These are phyloP conservation scores for Brasilioporus rufonigricans DNA, from an alignment of 768 basidiomycete genomes.

Conservation along the genomic window DNA sequence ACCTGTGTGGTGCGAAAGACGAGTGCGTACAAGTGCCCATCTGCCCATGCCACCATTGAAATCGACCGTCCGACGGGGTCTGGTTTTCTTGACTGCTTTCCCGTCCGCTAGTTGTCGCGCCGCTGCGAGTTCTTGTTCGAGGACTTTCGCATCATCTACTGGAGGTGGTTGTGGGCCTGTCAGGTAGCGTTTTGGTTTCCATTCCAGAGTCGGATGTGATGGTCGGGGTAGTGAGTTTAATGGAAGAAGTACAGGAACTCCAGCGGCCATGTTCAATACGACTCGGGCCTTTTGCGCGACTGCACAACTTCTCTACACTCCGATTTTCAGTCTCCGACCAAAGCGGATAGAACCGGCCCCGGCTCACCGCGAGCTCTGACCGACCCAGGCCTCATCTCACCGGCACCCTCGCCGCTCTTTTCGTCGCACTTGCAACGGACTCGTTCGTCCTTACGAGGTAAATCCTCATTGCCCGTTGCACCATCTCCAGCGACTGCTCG, in stretches of 20 bases:
- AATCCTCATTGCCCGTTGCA: too few species aligned
- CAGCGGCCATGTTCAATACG: conserved; percentile 13
- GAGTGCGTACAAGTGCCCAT: conserved; percentile 73
- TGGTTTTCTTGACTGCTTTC: conserved; percentile 83
- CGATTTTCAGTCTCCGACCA: too few species aligned
- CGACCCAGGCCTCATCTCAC: too few species aligned
- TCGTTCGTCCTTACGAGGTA: too few species aligned
- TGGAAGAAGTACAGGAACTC: conserved; percentile 58
- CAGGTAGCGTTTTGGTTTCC: conserved; percentile 72
- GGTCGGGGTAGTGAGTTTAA: conserved; percentile 36
- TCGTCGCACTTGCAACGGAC: too few species aligned
- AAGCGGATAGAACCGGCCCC: too few species aligned
- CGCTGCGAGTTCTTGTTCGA: conserved; percentile 78
- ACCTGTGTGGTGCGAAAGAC: background rate
- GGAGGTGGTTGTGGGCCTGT: conserved; percentile 74
- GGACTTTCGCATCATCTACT: conserved; percentile 68
- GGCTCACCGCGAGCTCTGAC: too few species aligned
- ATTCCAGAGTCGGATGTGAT: conserved; percentile 52
- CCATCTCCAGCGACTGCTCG: too few species aligned
- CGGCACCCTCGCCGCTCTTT: too few species aligned
- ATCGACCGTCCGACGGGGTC: conserved; percentile 92
- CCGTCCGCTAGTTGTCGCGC: conserved; percentile 74
- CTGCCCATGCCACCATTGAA: conserved; percentile 87
- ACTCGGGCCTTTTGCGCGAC: too few species aligned
- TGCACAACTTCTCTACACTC: too few species aligned